Base-by-base conservation (phyloP, 1,284 basidiomycete genomes). In the Cutaneotrichosporon sp. region DNA sequence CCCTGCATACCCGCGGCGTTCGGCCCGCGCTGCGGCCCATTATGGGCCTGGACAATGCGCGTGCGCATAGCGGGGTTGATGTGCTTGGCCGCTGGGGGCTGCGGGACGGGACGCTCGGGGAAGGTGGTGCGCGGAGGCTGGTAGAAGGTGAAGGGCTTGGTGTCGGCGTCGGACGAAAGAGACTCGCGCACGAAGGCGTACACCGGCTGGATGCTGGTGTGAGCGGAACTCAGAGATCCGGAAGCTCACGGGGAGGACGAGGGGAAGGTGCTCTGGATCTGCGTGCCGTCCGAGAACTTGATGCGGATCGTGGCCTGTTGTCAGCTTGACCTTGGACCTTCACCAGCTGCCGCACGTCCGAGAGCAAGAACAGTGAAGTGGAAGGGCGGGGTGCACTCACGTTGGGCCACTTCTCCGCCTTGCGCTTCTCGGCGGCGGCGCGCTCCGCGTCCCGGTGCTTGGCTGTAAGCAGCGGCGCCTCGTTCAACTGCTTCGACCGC, bases 241-340 rank as follows among this genome's bases (percentile, higher is more conserved):
- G 13, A 18, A 22, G 31, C 50, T 34, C 59, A 77, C 77, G 72
- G 70, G 18, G 68, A 69, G 10, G 69, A 60, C 20, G 75, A 77
- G 9, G 77, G 74, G 62, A 79, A 79, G 1, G 63, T 58, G 50
- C 69, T 73, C 60, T 79, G 76, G 10, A 79, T 73, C 58, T 76
- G 72, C 7, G 78, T 78, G 18, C 77, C 74, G 61, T 79, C 76
- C 3, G 75, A 75, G 63, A 79, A 79, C 64, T 72, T 74, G 14
- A 79, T 64, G 18, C 78, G 63, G 42, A 79, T 78, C 9, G 76
- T 79, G 2, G 78, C 73, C 75, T 77, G 61, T 9, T 18, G 31
- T 36, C 31, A 55, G 33, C 29, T 43, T n/a, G n/a, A 8, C 27
- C n/a, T 4, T 4, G 18, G 5, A 8, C 4, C n/a, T 18, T n/a